A percentile compares a stretch with the other conserved stretches of the same genome.
Evolutionary conservation across 2,329 filamentous ascomycete genomes (phyloP).

Genomic region (Apiospora malaysiana): DNA sequence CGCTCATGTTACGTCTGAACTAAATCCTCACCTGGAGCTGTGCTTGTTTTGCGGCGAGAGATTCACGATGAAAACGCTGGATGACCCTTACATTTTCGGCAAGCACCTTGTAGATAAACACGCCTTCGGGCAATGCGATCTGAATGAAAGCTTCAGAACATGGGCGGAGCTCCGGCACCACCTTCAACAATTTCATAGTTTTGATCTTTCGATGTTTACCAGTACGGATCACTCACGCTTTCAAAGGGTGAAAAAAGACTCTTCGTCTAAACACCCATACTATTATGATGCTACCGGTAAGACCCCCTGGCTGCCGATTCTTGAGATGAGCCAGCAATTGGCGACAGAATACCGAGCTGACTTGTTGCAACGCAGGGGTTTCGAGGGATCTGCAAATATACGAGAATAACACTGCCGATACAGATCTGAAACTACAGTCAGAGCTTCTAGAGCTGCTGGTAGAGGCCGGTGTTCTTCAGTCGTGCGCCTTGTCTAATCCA

Average conservation of each 20-base stretch:
- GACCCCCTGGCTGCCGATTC: not conserved
- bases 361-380: not conserved
- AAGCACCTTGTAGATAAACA: not conserved
- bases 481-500: not conserved
- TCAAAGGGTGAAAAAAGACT: rapidly evolving
- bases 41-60: not conserved
- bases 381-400: not conserved
- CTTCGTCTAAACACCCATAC: not conserved
- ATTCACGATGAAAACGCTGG: not conserved
- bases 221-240: too few relatives aligned
- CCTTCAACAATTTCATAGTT: not conserved
- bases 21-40: not conserved
- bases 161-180: not conserved
- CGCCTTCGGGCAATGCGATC: not conserved
- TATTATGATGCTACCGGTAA: not conserved
- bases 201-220: too few relatives aligned
- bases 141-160: not conserved
- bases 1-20: not conserved
- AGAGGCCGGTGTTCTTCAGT: not conserved
- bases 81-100: not conserved
- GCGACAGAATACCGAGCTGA: too few relatives aligned
- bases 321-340: too few relatives aligned
- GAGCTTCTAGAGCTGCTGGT: not conserved
- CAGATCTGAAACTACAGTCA: not conserved
- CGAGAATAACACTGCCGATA: not conserved